Percentiles rank a stretch among this genome's conserved stretches.
These are phyloP conservation scores for Pyricularia grisea DNA, from an alignment of 2,329 filamentous ascomycete species.

Conservation along the genomic window DNA sequence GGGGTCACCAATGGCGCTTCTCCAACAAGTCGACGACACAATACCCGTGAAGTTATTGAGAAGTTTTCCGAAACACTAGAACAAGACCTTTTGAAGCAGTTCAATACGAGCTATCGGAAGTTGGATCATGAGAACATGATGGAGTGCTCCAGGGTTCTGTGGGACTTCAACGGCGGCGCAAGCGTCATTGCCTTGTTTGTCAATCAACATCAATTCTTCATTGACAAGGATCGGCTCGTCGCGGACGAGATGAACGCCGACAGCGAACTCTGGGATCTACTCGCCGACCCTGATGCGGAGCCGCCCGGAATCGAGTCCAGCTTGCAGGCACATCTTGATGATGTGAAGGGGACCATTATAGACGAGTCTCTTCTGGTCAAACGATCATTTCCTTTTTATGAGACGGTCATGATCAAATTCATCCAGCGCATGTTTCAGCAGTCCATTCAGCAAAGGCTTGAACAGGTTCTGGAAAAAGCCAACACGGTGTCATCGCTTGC, in stretches of 20 bases:
- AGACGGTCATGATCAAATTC: conserved; percentile 87
- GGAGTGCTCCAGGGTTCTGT: conserved; percentile 86
- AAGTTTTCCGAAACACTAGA: conserved; percentile 95
- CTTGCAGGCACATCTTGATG: conserved; percentile 83
- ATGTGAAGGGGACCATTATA: conserved; percentile 91
- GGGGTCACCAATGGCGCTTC: conserved; percentile 39
- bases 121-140: conserved; percentile 98
- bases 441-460: conserved; percentile 89
- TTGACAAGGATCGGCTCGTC: conserved; percentile 86
- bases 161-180: conserved; percentile 92
- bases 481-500: conserved; percentile 84
- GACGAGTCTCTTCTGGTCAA: conserved; percentile 97
- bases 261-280: conserved; percentile 73
- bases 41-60: conserved; percentile 84
- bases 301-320: conserved; percentile 87
- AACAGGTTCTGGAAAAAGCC: conserved; percentile 93
- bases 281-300: conserved; percentile 90
- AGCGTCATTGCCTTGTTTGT: conserved; percentile 95
- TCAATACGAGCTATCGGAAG: conserved; percentile 91
- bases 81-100: conserved; percentile 90
- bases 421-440: conserved; percentile 95
- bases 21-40: conserved; percentile 37
- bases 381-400: conserved; percentile 90
- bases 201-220: conserved; percentile 99
- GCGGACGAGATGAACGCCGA: conserved; percentile 75